phyloP scores from a whole-genome alignment of 768 basidiomycete genomes.

The Pisolithus marmoratus region DNA sequence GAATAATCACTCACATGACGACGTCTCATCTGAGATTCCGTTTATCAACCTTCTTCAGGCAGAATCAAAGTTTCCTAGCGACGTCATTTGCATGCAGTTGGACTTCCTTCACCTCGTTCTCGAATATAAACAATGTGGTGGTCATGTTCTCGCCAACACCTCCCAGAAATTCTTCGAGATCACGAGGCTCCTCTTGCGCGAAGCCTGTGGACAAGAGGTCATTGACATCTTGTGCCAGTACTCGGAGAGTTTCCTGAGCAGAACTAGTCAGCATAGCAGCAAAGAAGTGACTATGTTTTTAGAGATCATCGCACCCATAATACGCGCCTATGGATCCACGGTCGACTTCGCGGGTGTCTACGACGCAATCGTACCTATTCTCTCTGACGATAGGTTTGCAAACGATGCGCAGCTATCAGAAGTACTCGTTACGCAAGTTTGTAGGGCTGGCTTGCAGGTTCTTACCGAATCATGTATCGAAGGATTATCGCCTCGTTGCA shows the following conservation, averaged over 20 bases:
- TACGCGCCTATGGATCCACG: constrained; percentile 40
- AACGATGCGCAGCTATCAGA: constrained; percentile 47
- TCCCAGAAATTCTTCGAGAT: constrained; percentile 49
- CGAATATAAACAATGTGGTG: constrained; percentile 47
- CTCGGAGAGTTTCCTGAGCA: constrained; percentile 40
- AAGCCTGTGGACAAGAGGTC: constrained; percentile 37
- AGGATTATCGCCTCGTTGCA: constrained; percentile 36
- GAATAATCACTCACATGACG: constrained; percentile 16
- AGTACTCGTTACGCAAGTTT: constrained; percentile 41
- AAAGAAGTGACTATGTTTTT: constrained; percentile 52
- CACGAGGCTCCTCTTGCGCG: constrained; percentile 50
- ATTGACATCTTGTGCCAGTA: constrained; percentile 52
- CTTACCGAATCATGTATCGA: constrained; percentile 42
- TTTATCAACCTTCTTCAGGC: constrained; percentile 33
- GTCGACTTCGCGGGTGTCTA: constrained; percentile 59
- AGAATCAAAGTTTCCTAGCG: constrained; percentile 46
- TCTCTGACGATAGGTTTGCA: constrained; percentile 40
- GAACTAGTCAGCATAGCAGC: constrained; percentile 35
- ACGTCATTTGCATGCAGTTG: constrained; percentile 51
- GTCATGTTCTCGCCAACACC: constrained; percentile 34
- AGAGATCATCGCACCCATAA: constrained; percentile 48
- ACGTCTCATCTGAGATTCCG: constrained; percentile 17
- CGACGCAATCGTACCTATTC: constrained; percentile 43
- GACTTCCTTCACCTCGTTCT: constrained; percentile 57
- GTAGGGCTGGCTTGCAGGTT: constrained; percentile 40